Conservation (phyloP, 352 stramenopile species). For the Globisporangium recalcitrans region DNA sequence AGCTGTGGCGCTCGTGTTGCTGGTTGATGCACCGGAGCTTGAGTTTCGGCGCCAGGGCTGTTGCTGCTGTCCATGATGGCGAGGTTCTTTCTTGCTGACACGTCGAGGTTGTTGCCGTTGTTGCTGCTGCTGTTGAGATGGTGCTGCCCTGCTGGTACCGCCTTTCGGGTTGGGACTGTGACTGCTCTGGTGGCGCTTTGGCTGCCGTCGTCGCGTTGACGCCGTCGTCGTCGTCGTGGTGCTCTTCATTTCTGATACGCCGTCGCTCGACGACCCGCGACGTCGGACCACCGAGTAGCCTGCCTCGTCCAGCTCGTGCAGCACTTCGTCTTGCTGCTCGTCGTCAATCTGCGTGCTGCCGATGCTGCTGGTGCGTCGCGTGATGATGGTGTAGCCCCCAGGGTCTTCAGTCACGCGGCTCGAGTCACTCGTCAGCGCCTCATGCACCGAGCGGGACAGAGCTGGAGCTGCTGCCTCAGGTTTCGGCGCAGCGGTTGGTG, state of each 20-base stretch:
- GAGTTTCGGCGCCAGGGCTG: slow-evolving; percentile 4
- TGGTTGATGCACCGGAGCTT: not conserved
- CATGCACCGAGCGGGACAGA: slow-evolving; percentile 41
- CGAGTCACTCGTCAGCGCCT: slow-evolving; percentile 36
- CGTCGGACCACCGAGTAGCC: slow-evolving; percentile 55
- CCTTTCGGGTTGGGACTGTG: slow-evolving; percentile 2
- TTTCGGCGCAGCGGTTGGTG: not conserved
- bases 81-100: slow-evolving; percentile 9
- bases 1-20: not conserved
- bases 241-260: slow-evolving; percentile 6
- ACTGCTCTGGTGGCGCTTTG: slow-evolving; percentile 10
- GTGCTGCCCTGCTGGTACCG: not conserved
- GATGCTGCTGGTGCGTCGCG: slow-evolving; percentile 22
- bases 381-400: slow-evolving; percentile 31
- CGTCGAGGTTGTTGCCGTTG: slow-evolving; percentile 4
- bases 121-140: slow-evolving; percentile 1
- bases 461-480: not conserved
- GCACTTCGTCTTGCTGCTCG: slow-evolving; percentile 1
- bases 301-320: slow-evolving; percentile 29
- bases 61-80: not conserved
- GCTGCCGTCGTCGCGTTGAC: slow-evolving; percentile 1
- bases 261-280: slow-evolving; percentile 13
- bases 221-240: not conserved
- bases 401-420: slow-evolving; percentile 19
- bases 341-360: slow-evolving; percentile 2